These are phyloP conservation scores for Zanthoxylum bungeanum DNA, from an alignment of 345 rosid species.

Conservation along the genomic window DNA sequence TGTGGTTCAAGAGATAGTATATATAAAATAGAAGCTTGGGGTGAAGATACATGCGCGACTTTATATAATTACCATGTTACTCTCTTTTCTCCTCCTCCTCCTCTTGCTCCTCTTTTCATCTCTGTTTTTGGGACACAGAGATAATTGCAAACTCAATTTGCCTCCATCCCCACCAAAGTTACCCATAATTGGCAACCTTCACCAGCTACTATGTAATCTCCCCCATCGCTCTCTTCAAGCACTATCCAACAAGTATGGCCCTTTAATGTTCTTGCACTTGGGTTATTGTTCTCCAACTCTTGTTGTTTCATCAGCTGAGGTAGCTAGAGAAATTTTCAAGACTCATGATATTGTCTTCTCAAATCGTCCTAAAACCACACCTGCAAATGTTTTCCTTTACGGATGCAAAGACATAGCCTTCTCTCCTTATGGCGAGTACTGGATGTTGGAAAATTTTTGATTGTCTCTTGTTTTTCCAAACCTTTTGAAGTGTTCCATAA, in stretches of 20 bases:
- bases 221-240: constrained; percentile 14
- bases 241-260: constrained; percentile 19
- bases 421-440: constrained; percentile 22
- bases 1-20: no score
- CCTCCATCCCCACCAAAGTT: constrained; percentile 27
- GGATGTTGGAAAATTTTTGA: no score
- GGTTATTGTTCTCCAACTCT: constrained; percentile 21
- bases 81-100: background rate
- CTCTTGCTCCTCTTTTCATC: background rate
- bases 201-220: constrained; percentile 9
- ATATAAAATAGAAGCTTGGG: no score
- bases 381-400: constrained; percentile 5
- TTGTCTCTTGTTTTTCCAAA: no score
- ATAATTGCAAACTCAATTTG: background rate
- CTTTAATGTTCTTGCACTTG: constrained; percentile 12
- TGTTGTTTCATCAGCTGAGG: constrained; percentile 22
- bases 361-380: constrained; percentile 10
- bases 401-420: constrained; percentile 11
- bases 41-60: no score
- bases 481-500: no score
- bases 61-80: no score
- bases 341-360: constrained; percentile 19
- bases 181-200: constrained; percentile 26
- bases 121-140: background rate
- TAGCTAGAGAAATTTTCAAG: constrained; percentile 15